Base-by-base conservation (phyloP, 352 stramenopile species). In the Pythium diclinum region DNA sequence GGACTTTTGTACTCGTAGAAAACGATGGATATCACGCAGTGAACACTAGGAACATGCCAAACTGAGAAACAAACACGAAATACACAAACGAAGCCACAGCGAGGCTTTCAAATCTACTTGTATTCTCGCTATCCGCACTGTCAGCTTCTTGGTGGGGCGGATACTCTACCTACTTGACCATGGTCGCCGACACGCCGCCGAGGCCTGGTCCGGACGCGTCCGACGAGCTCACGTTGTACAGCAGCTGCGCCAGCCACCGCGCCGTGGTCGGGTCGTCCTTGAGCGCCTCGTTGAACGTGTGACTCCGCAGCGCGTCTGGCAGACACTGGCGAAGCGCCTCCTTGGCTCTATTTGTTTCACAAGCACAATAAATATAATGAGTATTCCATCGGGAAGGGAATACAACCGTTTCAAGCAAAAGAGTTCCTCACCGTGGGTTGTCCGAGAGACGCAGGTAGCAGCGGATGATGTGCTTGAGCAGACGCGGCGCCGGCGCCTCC, bases 381-480 rank as follows among this genome's bases (percentile, higher is more conserved):
- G 34, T 28, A n/a, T 17, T 23, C 32, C 33, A 28, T 28, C 2
- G 25, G 25, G 25, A 28, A 28, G 2, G 1, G 25, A 28, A 28
- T 3, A 28, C n/a, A n/a, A n/a, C n/a, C n/a, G 25, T 28, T 28
- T 28, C 25, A 28, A 28, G 4, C 25, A 2, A 28, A 28, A 28
- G 25, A 28, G 25, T 28, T 28, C 25, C 59, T 51, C 38, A 74
- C 71, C 80, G 63, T 10, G 81, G 72, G 71, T 95, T 93, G 60
- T 95, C 87, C 47, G 88, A 92, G 17, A 99, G 85, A 55, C 97
- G 87, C 34, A 99, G 74, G 75, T 99, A 99, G 84, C 97, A 99
- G 36, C 96, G 91, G 38, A 99, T 97, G 55, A 99, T 98, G 85
- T 99, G 97, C 79, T 99, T 99, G 60, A 99, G 87, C 48, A 99